Conservation (phyloP, 257 asterid genomes). For the Plantago major region DNA sequence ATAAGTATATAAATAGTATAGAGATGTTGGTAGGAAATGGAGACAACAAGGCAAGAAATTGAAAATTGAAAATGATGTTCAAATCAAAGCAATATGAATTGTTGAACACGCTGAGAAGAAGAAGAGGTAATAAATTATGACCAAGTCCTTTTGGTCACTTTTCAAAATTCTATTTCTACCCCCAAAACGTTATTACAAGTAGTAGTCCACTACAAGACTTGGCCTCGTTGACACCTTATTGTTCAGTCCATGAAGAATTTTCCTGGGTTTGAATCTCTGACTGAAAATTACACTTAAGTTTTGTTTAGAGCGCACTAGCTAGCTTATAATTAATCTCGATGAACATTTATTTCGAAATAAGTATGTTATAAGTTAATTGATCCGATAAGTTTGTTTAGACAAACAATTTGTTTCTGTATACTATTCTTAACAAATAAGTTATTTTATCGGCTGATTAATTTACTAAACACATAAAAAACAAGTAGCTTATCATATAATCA, state of each 20-base stretch:
- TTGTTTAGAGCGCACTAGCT: neutral
- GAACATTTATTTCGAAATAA: too few species aligned
- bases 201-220: conserved; percentile 57
- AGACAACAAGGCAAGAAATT: neutral
- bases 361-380: too few species aligned
- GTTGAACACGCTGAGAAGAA: conserved; percentile 56
- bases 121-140: conserved; percentile 28
- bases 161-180: conserved; percentile 20
- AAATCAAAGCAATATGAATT: conserved; percentile 42
- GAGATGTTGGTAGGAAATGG: conserved; percentile 8
- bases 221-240: conserved; percentile 45
- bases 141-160: conserved; percentile 29
- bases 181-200: neutral
- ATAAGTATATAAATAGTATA: conserved; percentile 18
- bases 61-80: conserved; percentile 10
- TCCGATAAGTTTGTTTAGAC: too few species aligned
- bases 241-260: conserved; percentile 38
- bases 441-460: too few species aligned
- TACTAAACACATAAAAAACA: too few species aligned
- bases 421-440: too few species aligned
- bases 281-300: neutral
- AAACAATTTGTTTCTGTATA: too few species aligned
- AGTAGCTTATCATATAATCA: too few species aligned
- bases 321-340: neutral
- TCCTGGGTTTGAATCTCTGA: conserved; percentile 34